Evolutionary conservation across 2,329 filamentous ascomycete genomes (phyloP).

Genomic region (Ophiocordyceps sinensis): DNA sequence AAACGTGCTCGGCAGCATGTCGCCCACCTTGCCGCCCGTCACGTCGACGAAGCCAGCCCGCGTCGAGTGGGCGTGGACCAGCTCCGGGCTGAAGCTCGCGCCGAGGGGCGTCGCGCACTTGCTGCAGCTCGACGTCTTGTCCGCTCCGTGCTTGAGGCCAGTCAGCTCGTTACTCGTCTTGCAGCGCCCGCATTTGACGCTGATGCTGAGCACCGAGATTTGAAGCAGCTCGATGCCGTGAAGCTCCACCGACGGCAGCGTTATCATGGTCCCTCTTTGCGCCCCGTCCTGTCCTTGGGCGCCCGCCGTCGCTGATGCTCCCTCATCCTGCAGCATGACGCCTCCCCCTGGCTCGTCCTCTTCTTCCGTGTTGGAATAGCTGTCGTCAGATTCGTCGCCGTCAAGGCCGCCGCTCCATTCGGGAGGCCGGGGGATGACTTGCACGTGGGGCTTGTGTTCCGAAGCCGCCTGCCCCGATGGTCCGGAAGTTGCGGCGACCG

Average conservation of each 20-base stretch:
- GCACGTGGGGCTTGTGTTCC: conserved; percentile 47
- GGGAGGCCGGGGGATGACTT: conserved; percentile 59
- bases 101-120: conserved; percentile 41
- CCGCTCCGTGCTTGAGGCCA: conserved; percentile 41
- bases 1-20: conserved; percentile 69
- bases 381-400: conserved; percentile 32
- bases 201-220: conserved; percentile 50
- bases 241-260: conserved; percentile 64
- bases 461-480: not conserved
- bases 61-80: conserved; percentile 60
- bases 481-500: too few relatives aligned
- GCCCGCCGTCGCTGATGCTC: conserved; percentile 4
- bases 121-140: conserved; percentile 39
- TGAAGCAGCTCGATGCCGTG: conserved; percentile 66
- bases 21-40: conserved; percentile 57
- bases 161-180: conserved; percentile 58
- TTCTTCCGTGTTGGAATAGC: conserved; percentile 26
- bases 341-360: conserved; percentile 26
- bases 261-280: conserved; percentile 62
- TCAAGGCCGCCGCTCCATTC: conserved; percentile 49
- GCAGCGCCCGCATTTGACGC: conserved; percentile 66
- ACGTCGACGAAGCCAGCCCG: conserved; percentile 68
- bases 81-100: conserved; percentile 46
- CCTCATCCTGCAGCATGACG: conserved; percentile 20
- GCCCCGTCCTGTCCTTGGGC: conserved; percentile 15